Base-by-base conservation (phyloP, 371 early-diverging fungal genomes). In the Mortierella sp. region DNA sequence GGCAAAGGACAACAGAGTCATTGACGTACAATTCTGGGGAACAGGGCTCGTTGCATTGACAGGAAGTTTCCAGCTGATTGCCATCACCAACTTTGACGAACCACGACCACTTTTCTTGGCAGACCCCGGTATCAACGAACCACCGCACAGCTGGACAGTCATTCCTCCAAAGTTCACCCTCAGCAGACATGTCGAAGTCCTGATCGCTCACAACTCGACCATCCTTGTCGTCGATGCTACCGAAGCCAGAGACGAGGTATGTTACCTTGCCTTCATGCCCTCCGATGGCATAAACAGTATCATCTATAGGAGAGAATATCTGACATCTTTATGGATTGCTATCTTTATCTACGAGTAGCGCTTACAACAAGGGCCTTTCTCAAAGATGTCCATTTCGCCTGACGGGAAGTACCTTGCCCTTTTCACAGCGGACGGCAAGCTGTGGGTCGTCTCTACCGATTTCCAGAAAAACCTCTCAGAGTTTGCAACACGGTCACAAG, bases 361-460 rank as follows among this genome's bases (percentile, higher is more conserved):
- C 54, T 83, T 98, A 54, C 93, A 94, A 78, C 94, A 97, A 81
- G 99, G 99, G 0, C 99, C 99, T 2, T 98, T 97, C 81, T 91
- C 92, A 1, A 91, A 93, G 71, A 97, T 98, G 91, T 90, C 96
- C 0, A 93, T 98, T 1, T 98, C 99, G 3, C 97, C 99, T 4
- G 97, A 98, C 88, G 98, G 97, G 29, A 98, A 96, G 51, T 95
- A 96, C 48, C 87, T 98, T 41, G 97, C 98, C 0, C 87, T 99
- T 51, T 97, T 96, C 81, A 95, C 96, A 0, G 83, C 81, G 5
- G 94, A 95, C 56, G 97, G 97, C 18, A 92, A 94, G 73, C 83
- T 99, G n/a, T 96, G 95, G 94, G 98, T 99, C 0, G 96, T 98
- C 0, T 97, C 99, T 1, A 93, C 96, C 14, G 98, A 99, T 87